Base-by-base conservation (phyloP, 495 filamentous ascomycete genomes). In the Neurospora sp. region DNA sequence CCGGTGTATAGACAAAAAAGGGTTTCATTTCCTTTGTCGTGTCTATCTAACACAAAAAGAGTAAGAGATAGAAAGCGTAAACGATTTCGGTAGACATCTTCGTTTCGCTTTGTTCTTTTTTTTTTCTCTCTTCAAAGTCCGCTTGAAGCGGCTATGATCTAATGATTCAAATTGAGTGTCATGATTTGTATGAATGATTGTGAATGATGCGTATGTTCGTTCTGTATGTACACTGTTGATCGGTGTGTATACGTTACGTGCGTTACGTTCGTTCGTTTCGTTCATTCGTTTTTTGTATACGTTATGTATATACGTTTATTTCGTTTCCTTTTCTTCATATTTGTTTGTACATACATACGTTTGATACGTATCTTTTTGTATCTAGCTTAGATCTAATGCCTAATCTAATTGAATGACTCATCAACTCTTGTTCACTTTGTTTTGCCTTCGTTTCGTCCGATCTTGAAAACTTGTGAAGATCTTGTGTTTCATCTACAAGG, bases 121-220 rank as follows among this genome's bases (percentile, higher is more conserved):
- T 42, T 44, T 39, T 42, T 68, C 27, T 72, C 71, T 70, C 74
- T 73, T 45, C 47, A 74, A 71, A 61, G 72, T 59, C 69, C 45
- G 53, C 72, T 70, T 69, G 70, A 45, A 75, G 74, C 73, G 73
- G 70, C n/a, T 47, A n/a, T 53, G 53, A 73, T 69, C 39, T 70
- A 44, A 40, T 42, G 71, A 65, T 70, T 70, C 39, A 71, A 68
- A 72, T 74, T 74, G 35, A 22, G 61, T 61, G 47, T 70, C 38
- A 59, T 74, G 38, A 41, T 69, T 71, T 45, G 68, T 65, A 68
- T 74, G 72, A 74, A 69, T 72, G 69, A 68, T 20, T 71, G 42
- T 37, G 65, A 42, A 69, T 61, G 69, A n/a, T 72, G 73, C 73
- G 73, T 72, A 74, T 69, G 73, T 77, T 18, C 71, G 71, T 73